Conservation (phyloP, 768 basidiomycete genomes). For the Boletus sp. region DNA sequence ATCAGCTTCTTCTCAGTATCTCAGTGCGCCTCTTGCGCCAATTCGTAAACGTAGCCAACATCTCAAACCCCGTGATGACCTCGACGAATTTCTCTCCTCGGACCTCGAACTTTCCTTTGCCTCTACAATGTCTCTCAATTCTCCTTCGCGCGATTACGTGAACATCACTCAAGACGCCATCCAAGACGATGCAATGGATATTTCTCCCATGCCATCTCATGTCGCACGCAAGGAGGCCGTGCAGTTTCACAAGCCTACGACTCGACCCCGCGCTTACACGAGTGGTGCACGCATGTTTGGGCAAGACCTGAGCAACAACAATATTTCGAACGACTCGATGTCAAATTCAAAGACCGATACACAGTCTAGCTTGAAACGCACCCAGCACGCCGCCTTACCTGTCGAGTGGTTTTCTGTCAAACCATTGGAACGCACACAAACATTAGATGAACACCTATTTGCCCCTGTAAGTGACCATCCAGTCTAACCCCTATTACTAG, state of each 20-base stretch:
- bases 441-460: constrained; percentile 29
- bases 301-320: constrained; percentile 65
- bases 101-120: constrained; percentile 83
- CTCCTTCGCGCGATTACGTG: constrained; percentile 53
- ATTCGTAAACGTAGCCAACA: constrained; percentile 50
- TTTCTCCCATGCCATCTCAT: constrained; percentile 62
- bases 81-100: constrained; percentile 69
- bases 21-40: constrained; percentile 39
- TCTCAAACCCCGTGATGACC: constrained; percentile 45
- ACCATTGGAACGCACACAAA: constrained; percentile 17
- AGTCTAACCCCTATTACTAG: neutral
- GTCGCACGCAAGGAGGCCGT: constrained; percentile 26
- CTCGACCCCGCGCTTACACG: constrained; percentile 65
- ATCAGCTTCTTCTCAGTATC: constrained; percentile 43
- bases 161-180: constrained; percentile 48
- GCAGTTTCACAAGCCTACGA: constrained; percentile 31
- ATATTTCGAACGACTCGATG: constrained; percentile 32
- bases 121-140: constrained; percentile 77
- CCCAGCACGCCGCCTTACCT: constrained; percentile 63
- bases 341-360: constrained; percentile 29
- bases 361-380: constrained; percentile 48
- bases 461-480: constrained; percentile 24
- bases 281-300: constrained; percentile 70
- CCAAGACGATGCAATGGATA: constrained; percentile 72
- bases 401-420: constrained; percentile 51